Evolutionary conservation across 2,329 filamentous ascomycete species (phyloP).

Genomic region (Harringtonia aguacate): DNA sequence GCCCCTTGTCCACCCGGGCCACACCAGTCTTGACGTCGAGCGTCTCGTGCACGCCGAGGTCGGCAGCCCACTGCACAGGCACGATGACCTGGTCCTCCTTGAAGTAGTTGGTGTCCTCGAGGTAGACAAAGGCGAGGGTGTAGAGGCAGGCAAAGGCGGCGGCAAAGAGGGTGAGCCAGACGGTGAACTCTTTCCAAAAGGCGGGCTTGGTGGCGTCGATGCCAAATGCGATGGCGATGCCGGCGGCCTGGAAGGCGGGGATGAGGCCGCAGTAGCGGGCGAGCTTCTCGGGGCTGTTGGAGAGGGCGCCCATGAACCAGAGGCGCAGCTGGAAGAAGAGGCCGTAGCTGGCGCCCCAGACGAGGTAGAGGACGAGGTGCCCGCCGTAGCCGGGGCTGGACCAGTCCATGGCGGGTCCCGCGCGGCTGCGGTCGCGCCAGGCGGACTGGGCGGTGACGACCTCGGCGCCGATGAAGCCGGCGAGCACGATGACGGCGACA

Average conservation of each 20-base stretch:
- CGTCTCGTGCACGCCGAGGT: background rate
- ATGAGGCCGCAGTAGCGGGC: background rate
- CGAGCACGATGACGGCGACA: background rate
- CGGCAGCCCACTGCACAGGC: background rate
- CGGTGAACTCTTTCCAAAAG: conserved; percentile 2
- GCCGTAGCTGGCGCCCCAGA: conserved; percentile 1
- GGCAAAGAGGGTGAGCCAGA: conserved; percentile 11
- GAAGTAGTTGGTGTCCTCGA: background rate
- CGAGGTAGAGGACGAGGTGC: conserved; percentile 1
- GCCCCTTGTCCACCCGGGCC: too few species aligned
- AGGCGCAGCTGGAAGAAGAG: conserved; percentile 2
- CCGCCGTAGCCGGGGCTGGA: conserved; percentile 14
- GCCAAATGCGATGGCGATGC: conserved; percentile 2
- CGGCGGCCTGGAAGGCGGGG: background rate
- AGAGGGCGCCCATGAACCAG: conserved; percentile 2
- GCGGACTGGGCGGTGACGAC: background rate
- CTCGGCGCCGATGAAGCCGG: conserved; percentile 2
- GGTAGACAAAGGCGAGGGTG: background rate
- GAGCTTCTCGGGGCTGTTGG: conserved; percentile 1
- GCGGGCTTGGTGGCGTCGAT: conserved; percentile 1
- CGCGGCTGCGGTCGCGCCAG: conserved; percentile 4
- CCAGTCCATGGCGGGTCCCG: conserved; percentile 22
- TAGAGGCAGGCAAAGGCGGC: conserved; percentile 1
- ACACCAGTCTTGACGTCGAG: conserved; percentile 3
- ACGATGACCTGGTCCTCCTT: background rate